Evolutionary conservation across 495 filamentous ascomycete species (phyloP).

Genomic region (Hapsidospora chrysogenum): DNA sequence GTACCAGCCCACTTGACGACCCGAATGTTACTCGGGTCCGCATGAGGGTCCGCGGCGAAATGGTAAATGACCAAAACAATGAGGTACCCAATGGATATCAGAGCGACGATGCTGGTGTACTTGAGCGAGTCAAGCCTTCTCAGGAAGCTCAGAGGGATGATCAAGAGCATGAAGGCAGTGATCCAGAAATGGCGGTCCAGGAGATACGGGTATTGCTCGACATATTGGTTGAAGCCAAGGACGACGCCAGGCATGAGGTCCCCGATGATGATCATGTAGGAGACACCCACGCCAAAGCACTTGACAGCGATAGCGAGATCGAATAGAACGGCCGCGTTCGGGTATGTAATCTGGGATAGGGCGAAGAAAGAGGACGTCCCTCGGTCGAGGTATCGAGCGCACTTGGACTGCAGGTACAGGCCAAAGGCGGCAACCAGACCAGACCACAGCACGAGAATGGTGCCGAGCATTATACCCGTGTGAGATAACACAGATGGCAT

Average conservation of each 20-base stretch:
- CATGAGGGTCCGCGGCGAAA: constrained; percentile 63
- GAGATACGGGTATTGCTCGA: constrained; percentile 45
- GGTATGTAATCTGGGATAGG: constrained; percentile 87
- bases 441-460: constrained; percentile 78
- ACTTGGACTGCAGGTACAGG: constrained; percentile 83
- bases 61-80: constrained; percentile 85
- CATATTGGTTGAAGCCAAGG: constrained; percentile 43
- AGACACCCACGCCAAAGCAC: constrained; percentile 93
- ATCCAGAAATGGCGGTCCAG: constrained; percentile 93
- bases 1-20: constrained; percentile 62
- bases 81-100: constrained; percentile 86
- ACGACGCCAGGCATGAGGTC: constrained; percentile 96
- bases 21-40: constrained; percentile 54
- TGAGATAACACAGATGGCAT: constrained; percentile 90
- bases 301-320: constrained; percentile 95
- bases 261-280: constrained; percentile 96
- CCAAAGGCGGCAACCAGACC: constrained; percentile 79
- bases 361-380: constrained; percentile 76
- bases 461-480: constrained; percentile 72
- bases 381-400: constrained; percentile 78
- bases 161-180: constrained; percentile 90
- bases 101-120: constrained; percentile 85
- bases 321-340: constrained; percentile 89
- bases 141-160: constrained; percentile 87
- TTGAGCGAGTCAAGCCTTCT: constrained; percentile 86